Conservation (phyloP, 352 stramenopile species). For the Pythium coloratum region DNA sequence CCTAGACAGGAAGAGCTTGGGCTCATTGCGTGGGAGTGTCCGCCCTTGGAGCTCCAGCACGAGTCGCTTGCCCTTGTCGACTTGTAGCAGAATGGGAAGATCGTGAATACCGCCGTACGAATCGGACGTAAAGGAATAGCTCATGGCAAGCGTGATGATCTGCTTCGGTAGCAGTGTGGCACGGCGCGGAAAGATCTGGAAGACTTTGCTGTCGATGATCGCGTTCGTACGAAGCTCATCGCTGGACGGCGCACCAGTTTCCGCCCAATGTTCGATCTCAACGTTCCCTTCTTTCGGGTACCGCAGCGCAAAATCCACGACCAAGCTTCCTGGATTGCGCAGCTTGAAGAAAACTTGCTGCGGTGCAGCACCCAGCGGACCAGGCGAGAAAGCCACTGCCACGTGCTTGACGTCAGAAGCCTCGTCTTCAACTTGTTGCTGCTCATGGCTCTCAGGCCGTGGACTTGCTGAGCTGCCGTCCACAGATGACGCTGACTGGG, state of each 20-base stretch:
- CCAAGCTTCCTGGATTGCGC: slow-evolving; percentile 82
- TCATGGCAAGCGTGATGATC: slow-evolving; percentile 62
- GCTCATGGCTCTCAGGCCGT: slow-evolving; percentile 3
- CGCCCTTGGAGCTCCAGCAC: slow-evolving; percentile 81
- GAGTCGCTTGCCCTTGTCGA: slow-evolving; percentile 90
- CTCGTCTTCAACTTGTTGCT: slow-evolving; percentile 18
- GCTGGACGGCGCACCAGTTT: slow-evolving; percentile 83
- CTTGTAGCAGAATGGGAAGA: slow-evolving; percentile 82
- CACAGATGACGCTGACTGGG: slow-evolving; percentile 33
- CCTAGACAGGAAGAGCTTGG: slow-evolving; percentile 68
- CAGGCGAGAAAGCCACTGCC: slow-evolving; percentile 78
- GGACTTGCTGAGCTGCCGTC: background rate
- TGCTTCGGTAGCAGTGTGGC: slow-evolving; percentile 60
- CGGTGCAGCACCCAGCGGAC: slow-evolving; percentile 43
- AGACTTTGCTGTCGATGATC: slow-evolving; percentile 84
- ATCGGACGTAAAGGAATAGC: slow-evolving; percentile 69
- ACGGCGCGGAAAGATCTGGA: slow-evolving; percentile 50
- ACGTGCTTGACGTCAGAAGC: slow-evolving; percentile 42
- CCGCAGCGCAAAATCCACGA: slow-evolving; percentile 82
- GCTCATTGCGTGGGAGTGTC: slow-evolving; percentile 64
- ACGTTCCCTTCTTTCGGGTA: slow-evolving; percentile 92
- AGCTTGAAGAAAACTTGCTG: slow-evolving; percentile 81
- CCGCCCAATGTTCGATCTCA: slow-evolving; percentile 93
- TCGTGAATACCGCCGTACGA: slow-evolving; percentile 84
- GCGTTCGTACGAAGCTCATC: slow-evolving; percentile 71